Evolutionary conservation across 2,329 filamentous ascomycete species (phyloP).

Genomic region (Incumbomyces lentus): DNA sequence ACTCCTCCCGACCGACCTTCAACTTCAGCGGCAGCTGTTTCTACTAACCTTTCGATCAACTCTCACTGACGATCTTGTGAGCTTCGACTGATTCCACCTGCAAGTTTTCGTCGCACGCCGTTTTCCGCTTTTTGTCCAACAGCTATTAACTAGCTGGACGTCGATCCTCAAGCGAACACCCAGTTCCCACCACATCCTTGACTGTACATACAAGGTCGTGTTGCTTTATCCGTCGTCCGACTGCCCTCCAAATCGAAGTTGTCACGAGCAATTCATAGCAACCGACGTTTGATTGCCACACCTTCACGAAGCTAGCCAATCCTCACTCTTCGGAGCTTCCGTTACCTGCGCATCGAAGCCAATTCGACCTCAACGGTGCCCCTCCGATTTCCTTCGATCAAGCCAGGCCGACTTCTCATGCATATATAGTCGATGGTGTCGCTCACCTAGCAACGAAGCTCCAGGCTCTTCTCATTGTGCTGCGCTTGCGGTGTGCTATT

Average conservation of each 20-base stretch:
- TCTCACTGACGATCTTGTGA: neutral
- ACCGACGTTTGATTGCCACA: neutral
- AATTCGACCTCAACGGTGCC: too few relatives aligned
- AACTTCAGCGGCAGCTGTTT: slow-evolving; percentile 3
- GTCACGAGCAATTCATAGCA: neutral
- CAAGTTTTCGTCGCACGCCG: neutral
- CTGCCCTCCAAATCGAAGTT: neutral
- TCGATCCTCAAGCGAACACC: too few relatives aligned
- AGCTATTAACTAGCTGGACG: neutral
- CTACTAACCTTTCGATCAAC: neutral
- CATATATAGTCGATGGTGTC: neutral
- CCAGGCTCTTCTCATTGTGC: neutral
- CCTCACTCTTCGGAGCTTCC: too few relatives aligned
- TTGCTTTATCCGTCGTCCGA: neutral
- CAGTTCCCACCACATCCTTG: neutral
- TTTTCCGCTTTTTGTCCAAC: neutral
- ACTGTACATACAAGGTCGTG: slow-evolving; percentile 5
- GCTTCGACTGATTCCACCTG: neutral
- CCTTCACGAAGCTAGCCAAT: too few relatives aligned
- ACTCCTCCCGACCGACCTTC: slow-evolving; percentile 1
- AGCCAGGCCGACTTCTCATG: neutral
- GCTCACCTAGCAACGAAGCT: neutral
- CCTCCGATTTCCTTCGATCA: too few relatives aligned
- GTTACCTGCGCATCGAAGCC: too few relatives aligned
- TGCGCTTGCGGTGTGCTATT: neutral